phyloP scores from a whole-genome alignment of 2,329 filamentous ascomycete species.

The Claviceps purpurea region DNA sequence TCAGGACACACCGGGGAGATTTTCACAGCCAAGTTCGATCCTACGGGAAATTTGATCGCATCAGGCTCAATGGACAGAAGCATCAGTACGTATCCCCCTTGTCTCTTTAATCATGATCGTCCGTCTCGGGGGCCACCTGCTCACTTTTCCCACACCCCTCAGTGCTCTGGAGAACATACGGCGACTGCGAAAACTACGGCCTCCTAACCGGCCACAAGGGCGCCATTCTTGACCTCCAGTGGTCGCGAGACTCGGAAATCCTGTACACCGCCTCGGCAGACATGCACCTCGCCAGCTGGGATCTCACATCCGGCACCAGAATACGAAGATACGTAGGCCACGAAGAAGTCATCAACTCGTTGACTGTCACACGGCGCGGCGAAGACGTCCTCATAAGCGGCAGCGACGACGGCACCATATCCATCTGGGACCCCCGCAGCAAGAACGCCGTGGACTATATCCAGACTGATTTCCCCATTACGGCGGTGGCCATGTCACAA shows the following conservation, averaged over 20 bases:
- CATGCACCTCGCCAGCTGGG: slow-evolving; percentile 88
- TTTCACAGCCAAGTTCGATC: slow-evolving; percentile 82
- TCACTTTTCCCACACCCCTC: not conserved
- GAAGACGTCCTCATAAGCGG: slow-evolving; percentile 84
- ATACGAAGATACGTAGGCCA: slow-evolving; percentile 89
- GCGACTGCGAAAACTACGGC: slow-evolving; percentile 90
- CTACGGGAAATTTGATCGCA: slow-evolving; percentile 75
- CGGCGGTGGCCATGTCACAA: slow-evolving; percentile 79
- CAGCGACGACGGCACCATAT: slow-evolving; percentile 86
- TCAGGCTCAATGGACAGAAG: slow-evolving; percentile 92
- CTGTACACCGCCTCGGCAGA: slow-evolving; percentile 90
- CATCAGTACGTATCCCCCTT: slow-evolving; percentile 47
- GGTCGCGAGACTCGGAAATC: slow-evolving; percentile 87
- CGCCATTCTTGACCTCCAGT: slow-evolving; percentile 83
- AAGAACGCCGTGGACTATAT: slow-evolving; percentile 83
- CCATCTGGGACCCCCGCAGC: slow-evolving; percentile 88
- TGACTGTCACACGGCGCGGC: slow-evolving; percentile 79
- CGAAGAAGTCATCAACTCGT: slow-evolving; percentile 86
- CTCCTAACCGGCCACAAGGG: slow-evolving; percentile 79
- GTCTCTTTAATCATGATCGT: too few species aligned
- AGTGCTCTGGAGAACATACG: slow-evolving; percentile 92
- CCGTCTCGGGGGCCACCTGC: not conserved
- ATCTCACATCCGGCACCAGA: slow-evolving; percentile 78
- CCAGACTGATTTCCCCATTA: slow-evolving; percentile 83
- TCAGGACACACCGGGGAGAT: slow-evolving; percentile 75